Evolutionary conservation across 306 rosid species (phyloP), one percentile per base, ranked within the genome.

Genomic region (Quillaja saponaria): DNA sequence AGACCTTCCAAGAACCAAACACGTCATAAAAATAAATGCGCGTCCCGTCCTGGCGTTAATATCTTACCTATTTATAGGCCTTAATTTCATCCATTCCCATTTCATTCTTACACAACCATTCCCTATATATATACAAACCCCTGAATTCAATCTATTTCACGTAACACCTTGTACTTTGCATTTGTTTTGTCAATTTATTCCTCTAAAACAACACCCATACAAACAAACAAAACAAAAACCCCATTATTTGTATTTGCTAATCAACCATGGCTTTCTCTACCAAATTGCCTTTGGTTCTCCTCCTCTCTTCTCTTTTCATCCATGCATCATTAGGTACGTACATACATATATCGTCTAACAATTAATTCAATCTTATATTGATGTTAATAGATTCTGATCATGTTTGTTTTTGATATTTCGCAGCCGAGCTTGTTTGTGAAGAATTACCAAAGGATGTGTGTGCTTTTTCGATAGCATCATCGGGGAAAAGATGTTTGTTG

Each of bases 401-500:
- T 25, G 4, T 54, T n/a, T n/a, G 13, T 10, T 13, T 59, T 5
- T 52, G 40, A 41, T n/a, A 13, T 48, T 35, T 5, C 15, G 33
- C 66, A 79, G 90, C 67, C 66, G 89, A 76, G 73, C 47, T 87
- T 58, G 79, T 79, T 19, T 87, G 95, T 19, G 90, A 87, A 69
- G 85, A 84, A 18, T 58, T 87, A 58, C 85, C 81, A 6, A 69
- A 56, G 50, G 71, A 77, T 21, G 71, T 66, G 5, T 87, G 96
- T 5, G 90, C 97, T 17, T 90, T 85, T 63, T 80, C 96, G 0
- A 81, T 90, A 67, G 87, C 96, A 0, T 90, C 97, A 0, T 84
- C 96, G 0, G 94, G 97, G 34, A 90, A 90, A 66, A 75, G 97
- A 61, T 90, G 97, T 71, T 59, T 78, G 77, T 55, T 87, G 63